Evolutionary conservation across 2,329 filamentous ascomycete species (phyloP).

Genomic region (Coniochaeta hoffmannii): DNA sequence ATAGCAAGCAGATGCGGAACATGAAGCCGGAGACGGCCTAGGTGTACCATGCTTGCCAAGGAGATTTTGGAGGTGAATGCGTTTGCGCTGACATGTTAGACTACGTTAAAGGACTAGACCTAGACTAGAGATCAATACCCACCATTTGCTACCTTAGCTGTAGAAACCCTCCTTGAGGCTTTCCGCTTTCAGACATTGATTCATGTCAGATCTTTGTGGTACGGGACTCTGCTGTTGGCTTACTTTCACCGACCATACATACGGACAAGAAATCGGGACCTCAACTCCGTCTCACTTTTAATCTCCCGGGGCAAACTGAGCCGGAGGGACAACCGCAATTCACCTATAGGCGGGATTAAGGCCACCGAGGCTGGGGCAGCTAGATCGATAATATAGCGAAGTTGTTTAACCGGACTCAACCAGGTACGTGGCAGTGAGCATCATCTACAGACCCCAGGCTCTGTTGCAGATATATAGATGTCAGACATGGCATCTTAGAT

Average conservation of each 20-base stretch:
- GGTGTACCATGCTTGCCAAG: not conserved
- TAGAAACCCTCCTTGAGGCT: too few relatives aligned
- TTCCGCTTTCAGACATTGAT: too few relatives aligned
- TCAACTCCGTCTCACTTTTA: not conserved
- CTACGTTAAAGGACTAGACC: too few relatives aligned
- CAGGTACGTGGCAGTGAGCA: not conserved
- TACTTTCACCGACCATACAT: too few relatives aligned
- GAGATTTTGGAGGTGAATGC: too few relatives aligned
- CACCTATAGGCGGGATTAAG: not conserved
- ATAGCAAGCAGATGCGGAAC: not conserved
- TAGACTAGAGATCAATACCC: not conserved
- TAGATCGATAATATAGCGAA: not conserved
- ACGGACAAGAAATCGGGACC: not conserved
- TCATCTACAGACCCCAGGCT: not conserved
- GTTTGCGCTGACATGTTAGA: too few relatives aligned
- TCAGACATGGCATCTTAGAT: not conserved
- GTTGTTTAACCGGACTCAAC: not conserved
- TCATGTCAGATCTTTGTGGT: not conserved
- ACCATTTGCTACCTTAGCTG: not conserved
- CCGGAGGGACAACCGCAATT: not conserved
- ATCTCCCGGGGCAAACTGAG: not conserved
- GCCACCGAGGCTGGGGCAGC: not conserved
- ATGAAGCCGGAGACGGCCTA: not conserved
- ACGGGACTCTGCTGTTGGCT: too few relatives aligned
- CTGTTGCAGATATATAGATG: not conserved